Percentiles rank a stretch among this genome's conserved stretches.
These are phyloP conservation scores for Pleurotus djamor DNA, from an alignment of 768 basidiomycete genomes.

Conservation along the genomic window DNA sequence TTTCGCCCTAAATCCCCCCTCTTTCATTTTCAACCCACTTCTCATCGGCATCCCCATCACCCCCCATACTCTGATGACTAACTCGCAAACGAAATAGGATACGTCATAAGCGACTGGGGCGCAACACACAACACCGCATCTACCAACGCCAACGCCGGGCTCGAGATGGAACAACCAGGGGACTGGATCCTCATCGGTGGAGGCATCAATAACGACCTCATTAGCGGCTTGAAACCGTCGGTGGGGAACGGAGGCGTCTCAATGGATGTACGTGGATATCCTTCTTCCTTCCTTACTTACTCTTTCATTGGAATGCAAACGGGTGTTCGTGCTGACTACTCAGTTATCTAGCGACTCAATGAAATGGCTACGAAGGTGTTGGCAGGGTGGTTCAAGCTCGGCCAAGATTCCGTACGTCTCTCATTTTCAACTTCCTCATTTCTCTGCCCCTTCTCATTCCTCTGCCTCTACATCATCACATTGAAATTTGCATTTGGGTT, in stretches of 20 bases:
- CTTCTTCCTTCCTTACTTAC: neutral
- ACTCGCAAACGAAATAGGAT: constrained; percentile 30
- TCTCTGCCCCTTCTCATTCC: neutral
- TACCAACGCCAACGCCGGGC: constrained; percentile 44
- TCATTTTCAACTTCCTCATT: too few species aligned
- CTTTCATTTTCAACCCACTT: too few species aligned
- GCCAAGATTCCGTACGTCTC: constrained; percentile 39
- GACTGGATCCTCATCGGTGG: constrained; percentile 47
- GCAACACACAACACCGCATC: constrained; percentile 45
- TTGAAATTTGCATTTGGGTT: neutral
- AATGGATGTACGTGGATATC: constrained; percentile 18
- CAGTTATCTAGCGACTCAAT: constrained; percentile 32
- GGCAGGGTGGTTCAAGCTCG: constrained; percentile 43
- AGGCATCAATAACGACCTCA: constrained; percentile 21
- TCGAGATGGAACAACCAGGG: constrained; percentile 53
- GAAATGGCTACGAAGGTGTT: constrained; percentile 47
- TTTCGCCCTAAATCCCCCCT: too few species aligned
- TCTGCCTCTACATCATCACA: neutral
- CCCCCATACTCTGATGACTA: neutral
- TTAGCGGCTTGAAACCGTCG: constrained; percentile 26
- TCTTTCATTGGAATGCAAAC: neutral
- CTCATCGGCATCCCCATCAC: neutral
- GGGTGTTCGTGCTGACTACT: too few species aligned
- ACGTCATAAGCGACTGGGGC: constrained; percentile 53
- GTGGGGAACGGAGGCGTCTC: constrained; percentile 33